Conservation (phyloP, 2,329 filamentous ascomycete species). For the Apiospora phragmitis region DNA sequence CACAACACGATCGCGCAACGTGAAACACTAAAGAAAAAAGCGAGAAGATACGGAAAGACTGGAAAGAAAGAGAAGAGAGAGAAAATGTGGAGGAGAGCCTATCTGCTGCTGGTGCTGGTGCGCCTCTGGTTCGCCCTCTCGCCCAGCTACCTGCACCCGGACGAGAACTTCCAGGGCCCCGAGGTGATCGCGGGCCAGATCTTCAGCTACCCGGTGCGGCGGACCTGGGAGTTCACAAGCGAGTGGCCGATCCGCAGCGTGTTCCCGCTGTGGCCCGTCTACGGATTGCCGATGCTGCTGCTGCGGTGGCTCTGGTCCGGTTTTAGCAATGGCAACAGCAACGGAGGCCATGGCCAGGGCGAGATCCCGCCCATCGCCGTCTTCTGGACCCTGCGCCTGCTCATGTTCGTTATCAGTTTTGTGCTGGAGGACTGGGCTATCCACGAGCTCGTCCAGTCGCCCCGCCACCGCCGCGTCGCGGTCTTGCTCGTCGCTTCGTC, state of each 20-base stretch:
- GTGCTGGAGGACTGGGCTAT: constrained; percentile 98
- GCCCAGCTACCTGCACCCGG: constrained; percentile 95
- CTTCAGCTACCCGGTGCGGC: constrained; percentile 85
- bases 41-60: background rate
- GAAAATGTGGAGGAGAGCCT: constrained; percentile 86
- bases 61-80: background rate
- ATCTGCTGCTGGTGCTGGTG: constrained; percentile 80
- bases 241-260: constrained; percentile 88
- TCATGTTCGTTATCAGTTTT: constrained; percentile 96
- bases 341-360: constrained; percentile 52
- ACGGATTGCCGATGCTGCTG: constrained; percentile 90
- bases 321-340: constrained; percentile 70
- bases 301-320: constrained; percentile 92
- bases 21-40: background rate
- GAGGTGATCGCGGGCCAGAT: constrained; percentile 95
- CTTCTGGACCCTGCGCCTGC: constrained; percentile 83
- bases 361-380: constrained; percentile 81
- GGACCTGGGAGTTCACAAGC: constrained; percentile 95
- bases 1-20: background rate
- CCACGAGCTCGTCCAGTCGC: constrained; percentile 81
- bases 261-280: constrained; percentile 94
- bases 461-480: constrained; percentile 69
- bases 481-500: constrained; percentile 88
- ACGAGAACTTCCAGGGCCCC: constrained; percentile 98
- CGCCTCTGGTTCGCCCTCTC: constrained; percentile 92